Evolutionary conservation across 768 basidiomycete genomes (phyloP).

Genomic region (Naganishia friedmannii): DNA sequence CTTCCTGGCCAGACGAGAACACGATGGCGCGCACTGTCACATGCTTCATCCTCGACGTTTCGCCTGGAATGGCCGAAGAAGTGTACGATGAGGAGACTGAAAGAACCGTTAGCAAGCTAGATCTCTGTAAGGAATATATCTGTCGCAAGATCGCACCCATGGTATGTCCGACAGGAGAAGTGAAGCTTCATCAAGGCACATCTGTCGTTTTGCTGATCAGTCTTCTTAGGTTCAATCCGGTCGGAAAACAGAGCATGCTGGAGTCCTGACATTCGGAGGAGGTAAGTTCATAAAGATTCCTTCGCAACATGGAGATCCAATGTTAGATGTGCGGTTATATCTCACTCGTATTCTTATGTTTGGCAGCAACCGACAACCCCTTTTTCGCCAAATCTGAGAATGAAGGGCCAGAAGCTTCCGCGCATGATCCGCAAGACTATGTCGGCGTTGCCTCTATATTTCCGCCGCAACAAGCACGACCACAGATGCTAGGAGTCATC

Average conservation of each 20-base stretch:
- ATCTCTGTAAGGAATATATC: constrained; percentile 79
- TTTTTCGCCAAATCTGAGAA: constrained; percentile 38
- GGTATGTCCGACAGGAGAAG: constrained; percentile 55
- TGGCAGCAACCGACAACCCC: constrained; percentile 49
- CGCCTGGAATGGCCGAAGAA: constrained; percentile 73
- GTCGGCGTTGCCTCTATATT: constrained; percentile 45
- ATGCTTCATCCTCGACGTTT: constrained; percentile 79
- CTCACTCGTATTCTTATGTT: neutral
- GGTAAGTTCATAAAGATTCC: constrained; percentile 53
- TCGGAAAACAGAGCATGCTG: constrained; percentile 89
- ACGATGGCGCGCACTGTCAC: constrained; percentile 43
- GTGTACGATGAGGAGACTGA: constrained; percentile 61
- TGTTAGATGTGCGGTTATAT: neutral
- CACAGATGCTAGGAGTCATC: constrained; percentile 47
- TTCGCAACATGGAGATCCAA: neutral
- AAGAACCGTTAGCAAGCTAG: constrained; percentile 70
- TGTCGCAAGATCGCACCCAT: constrained; percentile 89
- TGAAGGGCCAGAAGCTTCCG: constrained; percentile 40
- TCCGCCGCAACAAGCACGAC: constrained; percentile 47
- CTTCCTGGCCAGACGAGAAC: neutral
- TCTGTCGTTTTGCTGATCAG: neutral
- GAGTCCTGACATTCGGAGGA: constrained; percentile 84
- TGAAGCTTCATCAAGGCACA: neutral
- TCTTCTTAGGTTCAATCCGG: constrained; percentile 80
- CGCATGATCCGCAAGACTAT: constrained; percentile 41